A percentile compares a stretch with the other conserved stretches of the same genome.
Conservation (phyloP, 805 yeast genomes). For the Saccharomycopsis babjevae region DNA sequence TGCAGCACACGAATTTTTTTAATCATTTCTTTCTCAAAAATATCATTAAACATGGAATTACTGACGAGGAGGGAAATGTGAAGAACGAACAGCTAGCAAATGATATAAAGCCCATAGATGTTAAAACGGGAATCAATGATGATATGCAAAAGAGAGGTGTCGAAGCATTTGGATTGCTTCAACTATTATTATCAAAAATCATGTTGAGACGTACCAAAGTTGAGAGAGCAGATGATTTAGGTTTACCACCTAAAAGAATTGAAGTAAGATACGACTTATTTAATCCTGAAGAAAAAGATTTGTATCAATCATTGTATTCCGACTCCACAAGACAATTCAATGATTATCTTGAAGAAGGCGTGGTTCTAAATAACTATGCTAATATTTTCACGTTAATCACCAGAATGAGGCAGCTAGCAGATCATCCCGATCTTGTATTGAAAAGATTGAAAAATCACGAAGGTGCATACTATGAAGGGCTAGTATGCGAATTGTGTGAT, state of each 20-base stretch:
- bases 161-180: constrained; percentile 67
- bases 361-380: constrained; percentile 91
- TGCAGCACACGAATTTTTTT: constrained; percentile 92
- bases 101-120: background rate
- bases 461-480: constrained; percentile 31
- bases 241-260: constrained; percentile 92
- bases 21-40: constrained; percentile 93
- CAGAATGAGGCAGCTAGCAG: constrained; percentile 95
- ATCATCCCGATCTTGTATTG: constrained; percentile 92
- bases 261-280: constrained; percentile 79
- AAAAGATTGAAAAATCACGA: constrained; percentile 44
- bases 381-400: constrained; percentile 93
- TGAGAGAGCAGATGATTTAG: constrained; percentile 95
- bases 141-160: constrained; percentile 34
- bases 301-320: constrained; percentile 77
- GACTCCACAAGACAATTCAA: constrained; percentile 82
- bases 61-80: constrained; percentile 39
- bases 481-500: constrained; percentile 88
- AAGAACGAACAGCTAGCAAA: constrained; percentile 6
- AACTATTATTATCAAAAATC: constrained; percentile 60
- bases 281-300: constrained; percentile 91
- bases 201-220: constrained; percentile 93
- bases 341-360: constrained; percentile 92
- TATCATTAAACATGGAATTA: constrained; percentile 76
- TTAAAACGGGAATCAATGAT: background rate